Base-by-base conservation (phyloP, 768 basidiomycete species). In the Pulveroboletus sp. region DNA sequence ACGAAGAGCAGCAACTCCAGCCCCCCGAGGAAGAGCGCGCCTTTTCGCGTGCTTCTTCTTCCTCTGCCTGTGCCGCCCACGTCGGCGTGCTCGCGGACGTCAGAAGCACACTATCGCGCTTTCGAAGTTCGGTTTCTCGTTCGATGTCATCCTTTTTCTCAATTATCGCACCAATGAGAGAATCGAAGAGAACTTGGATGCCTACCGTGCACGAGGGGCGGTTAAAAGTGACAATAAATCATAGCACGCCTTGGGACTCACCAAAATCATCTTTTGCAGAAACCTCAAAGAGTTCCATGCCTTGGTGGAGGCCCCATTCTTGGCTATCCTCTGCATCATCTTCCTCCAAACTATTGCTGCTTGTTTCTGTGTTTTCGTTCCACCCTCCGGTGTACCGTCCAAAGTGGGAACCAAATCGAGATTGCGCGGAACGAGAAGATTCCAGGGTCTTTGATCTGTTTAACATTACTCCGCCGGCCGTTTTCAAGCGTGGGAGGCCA, bases 281-380 rank as follows among this genome's bases (percentile, higher is more conserved):
- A 17, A 95, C 90, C 64, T 95, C 90, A 56, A 89, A 90, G 15
- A 94, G 76, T 61, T 88, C 86, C 83, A 93, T 90, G 54, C 83
- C 86, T 63, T 86, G 86, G 63, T 77, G 82, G 35, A 87, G 74
- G 6, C 88, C 86, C 85, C 87, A 89, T 62, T 86, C 86, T 36
- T 72, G 71, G 4, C 71, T 71, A 17, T 78, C 78, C 6, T 73
- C 68, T 4, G 67, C 74, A 17, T 88, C 83, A 38, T 80, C 80
- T 65, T 83, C 85, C 40, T 79, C 76, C 46, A 82, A 71, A 64
- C 84, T 86, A 52, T 81, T 83, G 63, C 80, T 84, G 62, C 79
- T 82, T 43, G 76, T 77, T 51, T 83, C 84, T 13, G 71, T 74
- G 32, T 73, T 68, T 44, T 83, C 82, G 49, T 77, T 75, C 76